Conservation (phyloP, 495 filamentous ascomycete genomes). For the Symbiotaphrina buchneri region DNA sequence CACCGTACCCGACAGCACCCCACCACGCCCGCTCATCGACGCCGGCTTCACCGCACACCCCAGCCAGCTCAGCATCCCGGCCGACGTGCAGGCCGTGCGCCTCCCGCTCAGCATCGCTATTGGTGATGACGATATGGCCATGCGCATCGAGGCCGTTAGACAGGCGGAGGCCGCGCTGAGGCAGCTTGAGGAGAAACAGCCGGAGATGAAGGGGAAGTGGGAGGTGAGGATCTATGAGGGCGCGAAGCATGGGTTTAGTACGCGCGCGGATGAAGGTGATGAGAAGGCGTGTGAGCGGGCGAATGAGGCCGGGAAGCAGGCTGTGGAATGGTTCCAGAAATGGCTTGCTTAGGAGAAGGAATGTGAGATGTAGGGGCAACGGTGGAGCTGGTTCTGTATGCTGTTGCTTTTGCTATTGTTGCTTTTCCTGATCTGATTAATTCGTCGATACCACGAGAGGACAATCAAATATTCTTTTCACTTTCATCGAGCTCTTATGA, state of each 20-base stretch:
- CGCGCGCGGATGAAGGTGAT: background rate
- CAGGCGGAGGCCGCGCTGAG: too few species aligned
- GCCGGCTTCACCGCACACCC: conserved; percentile 33
- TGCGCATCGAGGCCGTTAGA: conserved; percentile 18
- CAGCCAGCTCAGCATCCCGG: conserved; percentile 23
- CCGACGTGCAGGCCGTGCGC: conserved; percentile 25
- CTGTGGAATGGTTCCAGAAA: background rate
- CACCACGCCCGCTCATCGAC: conserved; percentile 18
- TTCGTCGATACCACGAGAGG: too few species aligned
- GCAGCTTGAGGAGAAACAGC: conserved; percentile 2
- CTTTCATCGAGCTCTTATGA: too few species aligned
- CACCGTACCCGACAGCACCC: conserved; percentile 5
- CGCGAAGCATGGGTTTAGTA: conserved; percentile 2
- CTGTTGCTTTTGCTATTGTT: too few species aligned
- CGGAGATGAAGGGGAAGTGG: conserved; percentile 1
- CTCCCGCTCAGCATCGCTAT: conserved; percentile 31
- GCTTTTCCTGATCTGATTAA: too few species aligned
- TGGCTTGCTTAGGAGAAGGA: too few species aligned
- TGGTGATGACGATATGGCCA: conserved; percentile 27
- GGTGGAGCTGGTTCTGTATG: too few species aligned
- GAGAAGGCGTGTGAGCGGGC: background rate
- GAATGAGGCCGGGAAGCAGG: background rate
- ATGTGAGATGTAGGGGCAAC: too few species aligned
- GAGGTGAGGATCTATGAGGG: conserved; percentile 2
- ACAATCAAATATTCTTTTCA: too few species aligned